A percentile compares a stretch with the other conserved stretches of the same genome.
These are phyloP conservation scores for Seminavis robusta DNA, from an alignment of 108 stramenopile species.

Conservation along the genomic window DNA sequence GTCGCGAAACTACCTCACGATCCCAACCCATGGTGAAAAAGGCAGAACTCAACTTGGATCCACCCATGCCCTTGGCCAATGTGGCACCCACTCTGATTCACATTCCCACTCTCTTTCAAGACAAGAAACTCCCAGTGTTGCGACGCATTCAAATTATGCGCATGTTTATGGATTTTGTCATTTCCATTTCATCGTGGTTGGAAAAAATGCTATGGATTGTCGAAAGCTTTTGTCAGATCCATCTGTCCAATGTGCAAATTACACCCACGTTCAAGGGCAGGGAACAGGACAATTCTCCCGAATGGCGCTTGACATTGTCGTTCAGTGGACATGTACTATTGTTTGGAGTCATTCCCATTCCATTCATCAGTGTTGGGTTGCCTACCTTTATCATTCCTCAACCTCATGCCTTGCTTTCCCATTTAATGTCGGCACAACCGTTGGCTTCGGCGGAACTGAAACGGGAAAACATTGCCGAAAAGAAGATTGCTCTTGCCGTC, in stretches of 20 bases:
- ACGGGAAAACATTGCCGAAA: conserved; percentile 75
- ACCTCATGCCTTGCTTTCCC: conserved; percentile 78
- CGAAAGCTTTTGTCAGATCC: conserved; percentile 73
- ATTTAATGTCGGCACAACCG: conserved; percentile 69
- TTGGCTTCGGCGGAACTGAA: conserved; percentile 69
- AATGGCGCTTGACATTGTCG: conserved; percentile 75
- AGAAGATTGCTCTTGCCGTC: conserved; percentile 61
- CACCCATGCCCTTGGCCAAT: conserved; percentile 73
- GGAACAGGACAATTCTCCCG: conserved; percentile 15
- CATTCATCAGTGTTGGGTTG: conserved; percentile 69
- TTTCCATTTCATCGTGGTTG: conserved; percentile 57
- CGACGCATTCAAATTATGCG: conserved; percentile 59
- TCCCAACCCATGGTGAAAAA: conserved; percentile 80
- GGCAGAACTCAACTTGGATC: conserved; percentile 62
- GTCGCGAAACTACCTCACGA: conserved; percentile 41
- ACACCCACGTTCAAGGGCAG: conserved; percentile 61
- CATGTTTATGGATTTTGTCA: conserved; percentile 50
- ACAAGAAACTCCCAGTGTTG: conserved; percentile 50
- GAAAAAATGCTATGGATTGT: conserved; percentile 81
- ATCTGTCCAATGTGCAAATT: conserved; percentile 65
- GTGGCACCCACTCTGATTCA: conserved; percentile 86
- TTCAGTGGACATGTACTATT: conserved; percentile 78
- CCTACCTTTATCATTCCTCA: conserved; percentile 88
- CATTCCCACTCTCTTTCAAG: conserved; percentile 82
- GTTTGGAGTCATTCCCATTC: conserved; percentile 75